Conservation (phyloP, 2,329 filamentous ascomycete species). For the Fusarium sublunatum region DNA sequence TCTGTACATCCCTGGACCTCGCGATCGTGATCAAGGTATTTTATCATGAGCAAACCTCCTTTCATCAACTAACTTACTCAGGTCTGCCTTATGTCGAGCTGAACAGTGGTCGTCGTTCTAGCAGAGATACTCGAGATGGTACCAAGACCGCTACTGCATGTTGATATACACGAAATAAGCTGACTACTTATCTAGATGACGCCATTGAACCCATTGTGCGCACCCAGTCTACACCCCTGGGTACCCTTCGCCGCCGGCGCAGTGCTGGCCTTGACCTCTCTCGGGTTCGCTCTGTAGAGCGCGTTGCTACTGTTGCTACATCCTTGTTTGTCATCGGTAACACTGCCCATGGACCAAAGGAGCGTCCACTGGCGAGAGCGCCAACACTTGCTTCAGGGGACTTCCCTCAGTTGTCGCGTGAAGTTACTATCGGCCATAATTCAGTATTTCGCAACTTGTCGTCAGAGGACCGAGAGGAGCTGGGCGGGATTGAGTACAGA, state of each 20-base stretch:
- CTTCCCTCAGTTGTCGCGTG: constrained; percentile 55
- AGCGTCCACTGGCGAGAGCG: constrained; percentile 23
- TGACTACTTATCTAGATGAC: constrained; percentile 30
- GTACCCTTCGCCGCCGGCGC: constrained; percentile 42
- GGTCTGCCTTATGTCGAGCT: constrained; percentile 47
- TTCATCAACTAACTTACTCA: constrained; percentile 21
- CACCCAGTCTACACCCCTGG: constrained; percentile 15
- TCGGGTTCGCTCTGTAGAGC: constrained; percentile 52
- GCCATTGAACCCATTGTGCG: constrained; percentile 31
- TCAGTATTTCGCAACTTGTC: constrained; percentile 59
- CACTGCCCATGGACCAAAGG: constrained; percentile 27
- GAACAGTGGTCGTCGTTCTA: constrained; percentile 30
- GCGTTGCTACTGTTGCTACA: constrained; percentile 49
- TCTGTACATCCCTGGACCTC: constrained; percentile 49
- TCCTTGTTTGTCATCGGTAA: constrained; percentile 55
- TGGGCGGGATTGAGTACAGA: constrained; percentile 65
- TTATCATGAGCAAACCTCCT: neutral
- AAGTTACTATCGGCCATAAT: constrained; percentile 59
- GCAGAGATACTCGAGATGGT: constrained; percentile 39
- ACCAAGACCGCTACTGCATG: neutral
- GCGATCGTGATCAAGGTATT: constrained; percentile 49
- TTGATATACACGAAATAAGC: neutral
- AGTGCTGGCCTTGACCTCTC: constrained; percentile 42
- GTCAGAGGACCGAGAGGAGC: constrained; percentile 54
- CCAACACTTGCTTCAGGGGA: constrained; percentile 39